These are phyloP conservation scores for Tylopilus balloui DNA, from an alignment of 768 basidiomycete genomes.

Conservation along the genomic window DNA sequence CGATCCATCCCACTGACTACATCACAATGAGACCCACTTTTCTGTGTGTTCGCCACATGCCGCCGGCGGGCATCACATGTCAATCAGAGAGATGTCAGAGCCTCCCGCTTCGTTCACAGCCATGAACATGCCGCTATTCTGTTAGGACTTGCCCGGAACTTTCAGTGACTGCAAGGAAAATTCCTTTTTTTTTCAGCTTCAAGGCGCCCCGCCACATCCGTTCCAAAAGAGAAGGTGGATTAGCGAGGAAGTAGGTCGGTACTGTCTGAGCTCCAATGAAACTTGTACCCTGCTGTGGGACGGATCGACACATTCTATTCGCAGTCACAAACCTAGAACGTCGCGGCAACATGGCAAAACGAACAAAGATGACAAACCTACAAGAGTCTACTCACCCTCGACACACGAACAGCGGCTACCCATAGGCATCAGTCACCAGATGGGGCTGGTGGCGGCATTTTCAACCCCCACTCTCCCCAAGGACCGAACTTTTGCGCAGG, in stretches of 20 bases:
- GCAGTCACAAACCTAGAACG: background rate
- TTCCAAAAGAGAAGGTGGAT: background rate
- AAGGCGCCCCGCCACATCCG: background rate
- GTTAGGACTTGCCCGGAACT: background rate
- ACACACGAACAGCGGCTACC: background rate
- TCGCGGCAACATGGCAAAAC: background rate
- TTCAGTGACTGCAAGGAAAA: background rate
- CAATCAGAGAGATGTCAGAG: background rate
- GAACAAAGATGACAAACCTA: background rate
- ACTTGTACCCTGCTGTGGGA: background rate
- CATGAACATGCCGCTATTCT: background rate
- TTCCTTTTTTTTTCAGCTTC: background rate
- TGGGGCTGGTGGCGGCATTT: background rate
- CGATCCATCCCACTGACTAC: background rate
- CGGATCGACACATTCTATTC: background rate
- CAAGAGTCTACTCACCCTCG: background rate
- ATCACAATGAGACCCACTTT: background rate
- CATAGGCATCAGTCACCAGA: background rate
- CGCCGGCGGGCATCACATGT: background rate
- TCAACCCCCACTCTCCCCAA: slow-evolving; percentile 17
- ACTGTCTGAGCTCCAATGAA: background rate
- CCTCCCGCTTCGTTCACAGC: background rate
- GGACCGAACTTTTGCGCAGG: background rate
- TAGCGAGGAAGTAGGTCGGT: background rate
- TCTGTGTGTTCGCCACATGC: background rate